Conservation (phyloP, 1,139 yeast species). For the Meyerozyma athensensis region DNA sequence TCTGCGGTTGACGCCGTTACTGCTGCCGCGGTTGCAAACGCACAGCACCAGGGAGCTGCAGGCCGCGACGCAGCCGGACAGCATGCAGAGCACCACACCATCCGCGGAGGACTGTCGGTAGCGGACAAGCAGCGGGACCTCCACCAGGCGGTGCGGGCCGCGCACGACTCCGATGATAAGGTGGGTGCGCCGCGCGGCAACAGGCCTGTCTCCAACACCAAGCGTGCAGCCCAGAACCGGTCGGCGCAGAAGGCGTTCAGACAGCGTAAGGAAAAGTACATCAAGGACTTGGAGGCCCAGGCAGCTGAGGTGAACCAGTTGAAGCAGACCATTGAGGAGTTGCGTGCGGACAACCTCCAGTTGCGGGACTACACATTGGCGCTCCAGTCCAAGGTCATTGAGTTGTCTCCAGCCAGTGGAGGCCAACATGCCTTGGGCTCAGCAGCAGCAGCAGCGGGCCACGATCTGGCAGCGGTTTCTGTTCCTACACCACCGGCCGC, state of each 20-base stretch:
- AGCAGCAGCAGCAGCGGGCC: conserved; percentile 5
- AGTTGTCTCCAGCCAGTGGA: conserved; percentile 17
- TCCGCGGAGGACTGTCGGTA: conserved; percentile 11
- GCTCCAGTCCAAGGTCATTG: conserved; percentile 63
- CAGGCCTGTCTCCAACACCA: conserved; percentile 55
- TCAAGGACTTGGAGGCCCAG: conserved; percentile 70
- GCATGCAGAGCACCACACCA: conserved; percentile 10
- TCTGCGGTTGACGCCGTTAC: conserved; percentile 27
- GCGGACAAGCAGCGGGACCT: conserved; percentile 13
- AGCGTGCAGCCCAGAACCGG: conserved; percentile 85
- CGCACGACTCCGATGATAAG: conserved; percentile 4
- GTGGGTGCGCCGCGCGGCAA: not conserved
- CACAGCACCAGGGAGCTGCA: conserved; percentile 12
- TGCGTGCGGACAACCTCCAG: conserved; percentile 65
- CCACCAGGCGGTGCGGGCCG: conserved; percentile 5
- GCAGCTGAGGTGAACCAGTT: conserved; percentile 58
- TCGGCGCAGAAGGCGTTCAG: conserved; percentile 87
- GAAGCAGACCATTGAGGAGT: conserved; percentile 57
- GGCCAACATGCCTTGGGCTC: conserved; percentile 7
- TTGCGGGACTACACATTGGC: conserved; percentile 70
- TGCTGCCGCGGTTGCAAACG: conserved; percentile 28
- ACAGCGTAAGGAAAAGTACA: conserved; percentile 70
- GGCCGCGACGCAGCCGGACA: not conserved
- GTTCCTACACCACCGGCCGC: conserved; percentile 2
- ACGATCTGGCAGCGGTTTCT: conserved; percentile 2